phyloP scores from a whole-genome alignment of 2,329 filamentous ascomycete species.

The Xylariaceae sp. region DNA sequence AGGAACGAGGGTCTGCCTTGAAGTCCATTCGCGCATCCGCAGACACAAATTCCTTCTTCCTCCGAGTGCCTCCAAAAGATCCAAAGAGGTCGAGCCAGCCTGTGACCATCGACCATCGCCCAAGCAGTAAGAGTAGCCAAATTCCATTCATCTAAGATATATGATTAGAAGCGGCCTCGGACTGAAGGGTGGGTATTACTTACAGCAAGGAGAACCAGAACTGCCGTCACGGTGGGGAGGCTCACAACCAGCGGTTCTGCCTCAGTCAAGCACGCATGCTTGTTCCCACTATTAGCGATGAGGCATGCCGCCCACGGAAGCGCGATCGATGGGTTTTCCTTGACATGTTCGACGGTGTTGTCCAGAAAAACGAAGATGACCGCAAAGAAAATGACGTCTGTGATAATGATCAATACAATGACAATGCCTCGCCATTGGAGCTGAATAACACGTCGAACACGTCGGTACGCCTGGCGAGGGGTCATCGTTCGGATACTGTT shows the following conservation, averaged over 20 bases:
- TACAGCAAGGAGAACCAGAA: constrained; percentile 77
- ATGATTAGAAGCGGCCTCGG: too few species aligned
- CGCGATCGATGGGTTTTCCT: constrained; percentile 50
- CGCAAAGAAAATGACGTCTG: constrained; percentile 91
- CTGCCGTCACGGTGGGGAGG: constrained; percentile 72
- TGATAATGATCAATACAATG: constrained; percentile 84
- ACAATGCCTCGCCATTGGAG: constrained; percentile 93
- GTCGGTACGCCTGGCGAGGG: constrained; percentile 81
- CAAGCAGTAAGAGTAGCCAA: constrained; percentile 78
- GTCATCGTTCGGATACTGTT: constrained; percentile 73
- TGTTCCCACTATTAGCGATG: constrained; percentile 51
- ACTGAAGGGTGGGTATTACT: too few species aligned
- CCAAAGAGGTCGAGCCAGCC: constrained; percentile 72
- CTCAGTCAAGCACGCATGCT: constrained; percentile 59
- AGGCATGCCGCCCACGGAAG: constrained; percentile 71
- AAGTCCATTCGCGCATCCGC: constrained; percentile 67
- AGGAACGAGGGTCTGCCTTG: constrained; percentile 63
- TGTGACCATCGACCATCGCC: constrained; percentile 76
- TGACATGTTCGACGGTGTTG: constrained; percentile 59
- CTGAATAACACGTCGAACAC: constrained; percentile 79
- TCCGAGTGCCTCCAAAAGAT: constrained; percentile 39
- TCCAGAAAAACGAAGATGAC: constrained; percentile 87
- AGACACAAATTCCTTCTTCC: constrained; percentile 80
- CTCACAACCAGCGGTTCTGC: constrained; percentile 63
- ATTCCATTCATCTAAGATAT: constrained; percentile 69